A percentile compares a stretch with the other conserved stretches of the same genome.
Evolutionary conservation across 2,329 filamentous ascomycete genomes (phyloP).

Genomic region (Hymenoscyphus scutula): DNA sequence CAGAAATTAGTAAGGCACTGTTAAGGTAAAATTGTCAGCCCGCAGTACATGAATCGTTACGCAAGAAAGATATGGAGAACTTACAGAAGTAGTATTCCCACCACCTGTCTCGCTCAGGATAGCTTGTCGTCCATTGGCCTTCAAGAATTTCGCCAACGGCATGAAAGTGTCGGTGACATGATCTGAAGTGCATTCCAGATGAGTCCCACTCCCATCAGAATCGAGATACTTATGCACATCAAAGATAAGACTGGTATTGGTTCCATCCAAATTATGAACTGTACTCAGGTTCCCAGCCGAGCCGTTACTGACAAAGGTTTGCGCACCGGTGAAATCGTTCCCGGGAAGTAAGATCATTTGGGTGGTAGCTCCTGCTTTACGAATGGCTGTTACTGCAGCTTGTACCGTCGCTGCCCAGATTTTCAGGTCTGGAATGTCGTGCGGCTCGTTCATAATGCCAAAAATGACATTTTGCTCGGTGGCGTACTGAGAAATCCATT

Average conservation of each 20-base stretch:
- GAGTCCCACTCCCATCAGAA: constrained; percentile 53
- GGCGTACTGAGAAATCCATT: constrained; percentile 53
- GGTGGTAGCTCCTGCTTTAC: constrained; percentile 57
- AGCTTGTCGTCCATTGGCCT: constrained; percentile 7
- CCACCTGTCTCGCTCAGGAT: constrained; percentile 47
- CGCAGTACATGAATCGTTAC: not conserved
- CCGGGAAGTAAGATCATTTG: constrained; percentile 66
- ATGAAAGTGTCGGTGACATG: constrained; percentile 48
- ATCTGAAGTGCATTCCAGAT: constrained; percentile 51
- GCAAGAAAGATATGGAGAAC: not conserved
- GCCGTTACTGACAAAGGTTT: constrained; percentile 48
- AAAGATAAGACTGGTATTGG: constrained; percentile 53
- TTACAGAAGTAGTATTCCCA: constrained; percentile 29
- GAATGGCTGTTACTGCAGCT: constrained; percentile 62
- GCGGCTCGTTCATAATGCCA: constrained; percentile 68
- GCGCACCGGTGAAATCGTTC: constrained; percentile 55
- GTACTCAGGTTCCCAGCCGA: constrained; percentile 50
- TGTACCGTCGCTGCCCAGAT: constrained; percentile 61
- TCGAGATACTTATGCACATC: constrained; percentile 65
- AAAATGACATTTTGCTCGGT: constrained; percentile 55
- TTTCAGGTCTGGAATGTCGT: constrained; percentile 41
- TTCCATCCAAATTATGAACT: constrained; percentile 58
- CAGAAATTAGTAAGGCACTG: constrained; percentile 24
- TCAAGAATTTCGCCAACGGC: constrained; percentile 44
- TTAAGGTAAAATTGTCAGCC: not conserved